Conservation (phyloP, 345 rosid species). For the Boechera retrofracta region DNA sequence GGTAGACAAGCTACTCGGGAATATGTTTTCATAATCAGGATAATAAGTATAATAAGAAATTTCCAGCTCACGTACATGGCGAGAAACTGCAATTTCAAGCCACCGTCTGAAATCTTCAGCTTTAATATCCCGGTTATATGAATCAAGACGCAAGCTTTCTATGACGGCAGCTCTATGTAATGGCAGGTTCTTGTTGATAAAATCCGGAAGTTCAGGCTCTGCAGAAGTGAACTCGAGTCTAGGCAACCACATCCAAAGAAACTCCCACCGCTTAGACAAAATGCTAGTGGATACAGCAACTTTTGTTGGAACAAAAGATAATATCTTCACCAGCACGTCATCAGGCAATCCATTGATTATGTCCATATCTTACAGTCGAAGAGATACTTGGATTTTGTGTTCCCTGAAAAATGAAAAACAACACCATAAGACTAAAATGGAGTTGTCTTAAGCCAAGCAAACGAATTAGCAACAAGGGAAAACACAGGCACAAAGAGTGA, state of each 20-base stretch:
- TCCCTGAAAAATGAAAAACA: not conserved
- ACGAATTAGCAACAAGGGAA: not conserved
- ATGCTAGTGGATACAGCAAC: constrained; percentile 2
- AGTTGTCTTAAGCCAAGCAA: not conserved
- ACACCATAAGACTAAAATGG: not conserved
- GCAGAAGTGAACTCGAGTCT: not conserved
- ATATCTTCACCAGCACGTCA: constrained; percentile 8
- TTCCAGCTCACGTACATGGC: not conserved
- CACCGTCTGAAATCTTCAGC: not conserved
- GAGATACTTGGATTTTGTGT: no score
- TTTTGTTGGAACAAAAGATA: not conserved
- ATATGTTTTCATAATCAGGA: not conserved
- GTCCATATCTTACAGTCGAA: not conserved
- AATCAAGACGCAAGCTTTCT: not conserved
- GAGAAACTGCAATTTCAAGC: constrained; percentile 2
- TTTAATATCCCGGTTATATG: no score
- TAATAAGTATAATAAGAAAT: accelerated
- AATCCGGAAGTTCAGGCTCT: not conserved
- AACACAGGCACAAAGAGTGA: no score
- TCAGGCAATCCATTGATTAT: constrained; percentile 1
- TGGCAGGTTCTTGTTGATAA: not conserved
- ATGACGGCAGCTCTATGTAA: constrained; percentile 11
- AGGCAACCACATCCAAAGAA: constrained; percentile 28
- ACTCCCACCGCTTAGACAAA: constrained; percentile 10
- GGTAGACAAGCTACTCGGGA: not conserved